Evolutionary conservation across 495 filamentous ascomycete species (phyloP).

Genomic region (Penicillium odoratum): DNA sequence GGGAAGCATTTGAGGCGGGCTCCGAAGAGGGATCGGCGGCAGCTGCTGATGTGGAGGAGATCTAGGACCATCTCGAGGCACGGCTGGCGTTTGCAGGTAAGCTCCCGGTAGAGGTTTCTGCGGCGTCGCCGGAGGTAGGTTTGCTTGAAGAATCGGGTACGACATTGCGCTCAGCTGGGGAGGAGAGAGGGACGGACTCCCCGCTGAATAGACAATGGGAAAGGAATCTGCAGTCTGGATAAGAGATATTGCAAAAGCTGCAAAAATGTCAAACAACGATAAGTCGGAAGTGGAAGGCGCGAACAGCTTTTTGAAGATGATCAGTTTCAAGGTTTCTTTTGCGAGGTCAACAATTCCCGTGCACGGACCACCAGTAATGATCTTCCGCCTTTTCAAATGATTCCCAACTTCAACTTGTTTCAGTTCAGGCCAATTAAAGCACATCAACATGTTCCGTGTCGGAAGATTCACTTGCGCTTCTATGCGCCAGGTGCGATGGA

Average conservation of each 20-base stretch:
- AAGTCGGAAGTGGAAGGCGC: constrained; percentile 8
- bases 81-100: constrained; percentile 70
- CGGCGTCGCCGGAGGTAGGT: constrained; percentile 51
- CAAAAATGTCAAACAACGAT: constrained; percentile 11
- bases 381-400: constrained; percentile 24
- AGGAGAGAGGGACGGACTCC: constrained; percentile 24
- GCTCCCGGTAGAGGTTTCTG: constrained; percentile 69
- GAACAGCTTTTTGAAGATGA: constrained; percentile 15
- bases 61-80: constrained; percentile 7
- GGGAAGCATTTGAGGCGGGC: constrained; percentile 30
- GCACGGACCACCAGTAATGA: constrained; percentile 28
- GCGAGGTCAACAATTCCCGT: constrained; percentile 32
- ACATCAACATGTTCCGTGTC: constrained; percentile 1
- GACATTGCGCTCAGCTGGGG: constrained; percentile 49
- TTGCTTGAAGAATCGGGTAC: constrained; percentile 53
- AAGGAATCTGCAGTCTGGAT: background rate
- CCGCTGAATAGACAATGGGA: constrained; percentile 31
- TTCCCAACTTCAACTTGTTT: background rate
- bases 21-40: constrained; percentile 26
- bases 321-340: constrained; percentile 26
- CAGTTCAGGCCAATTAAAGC: background rate
- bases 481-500: constrained; percentile 39
- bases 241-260: constrained; percentile 2
- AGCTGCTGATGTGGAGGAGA: constrained; percentile 13
- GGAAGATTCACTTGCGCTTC: constrained; percentile 18